A percentile compares a stretch with the other conserved stretches of the same genome.
Evolutionary conservation across 768 basidiomycete species (phyloP).

Genomic region (Russula brevipes): DNA sequence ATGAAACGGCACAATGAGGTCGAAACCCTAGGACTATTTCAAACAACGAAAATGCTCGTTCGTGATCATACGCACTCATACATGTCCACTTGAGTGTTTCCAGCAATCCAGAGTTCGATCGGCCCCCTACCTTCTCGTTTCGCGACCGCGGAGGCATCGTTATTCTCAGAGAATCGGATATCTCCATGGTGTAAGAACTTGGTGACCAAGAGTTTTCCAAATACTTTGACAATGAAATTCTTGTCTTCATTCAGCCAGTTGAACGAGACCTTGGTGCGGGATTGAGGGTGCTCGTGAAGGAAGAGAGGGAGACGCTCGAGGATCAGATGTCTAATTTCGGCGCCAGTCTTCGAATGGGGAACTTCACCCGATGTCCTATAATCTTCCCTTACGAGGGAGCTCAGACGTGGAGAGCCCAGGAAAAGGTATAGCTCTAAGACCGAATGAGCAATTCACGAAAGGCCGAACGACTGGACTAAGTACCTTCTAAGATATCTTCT

Average conservation of each 20-base stretch:
- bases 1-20: slow-evolving; percentile 74
- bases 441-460: background rate
- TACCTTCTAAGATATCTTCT: slow-evolving; percentile 87
- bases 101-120: slow-evolving; percentile 74
- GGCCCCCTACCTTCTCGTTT: slow-evolving; percentile 47
- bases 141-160: slow-evolving; percentile 74
- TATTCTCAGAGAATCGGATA: slow-evolving; percentile 44
- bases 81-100: slow-evolving; percentile 75
- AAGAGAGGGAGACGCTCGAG: slow-evolving; percentile 86
- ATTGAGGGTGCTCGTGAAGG: slow-evolving; percentile 80
- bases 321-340: slow-evolving; percentile 55
- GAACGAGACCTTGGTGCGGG: slow-evolving; percentile 54
- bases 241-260: slow-evolving; percentile 58
- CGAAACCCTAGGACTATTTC: slow-evolving; percentile 55
- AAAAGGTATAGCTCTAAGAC: slow-evolving; percentile 61
- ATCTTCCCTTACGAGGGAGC: slow-evolving; percentile 69
- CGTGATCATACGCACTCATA: slow-evolving; percentile 66
- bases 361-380: slow-evolving; percentile 58
- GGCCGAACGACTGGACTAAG: background rate
- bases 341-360: slow-evolving; percentile 41
- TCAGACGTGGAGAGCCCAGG: slow-evolving; percentile 73
- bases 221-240: slow-evolving; percentile 69
- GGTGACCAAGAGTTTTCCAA: slow-evolving; percentile 56
- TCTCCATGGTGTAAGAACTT: slow-evolving; percentile 55
- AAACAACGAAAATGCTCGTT: background rate